These are phyloP conservation scores for Niebla homalea DNA, from an alignment of 495 filamentous ascomycete genomes.

Conservation along the genomic window DNA sequence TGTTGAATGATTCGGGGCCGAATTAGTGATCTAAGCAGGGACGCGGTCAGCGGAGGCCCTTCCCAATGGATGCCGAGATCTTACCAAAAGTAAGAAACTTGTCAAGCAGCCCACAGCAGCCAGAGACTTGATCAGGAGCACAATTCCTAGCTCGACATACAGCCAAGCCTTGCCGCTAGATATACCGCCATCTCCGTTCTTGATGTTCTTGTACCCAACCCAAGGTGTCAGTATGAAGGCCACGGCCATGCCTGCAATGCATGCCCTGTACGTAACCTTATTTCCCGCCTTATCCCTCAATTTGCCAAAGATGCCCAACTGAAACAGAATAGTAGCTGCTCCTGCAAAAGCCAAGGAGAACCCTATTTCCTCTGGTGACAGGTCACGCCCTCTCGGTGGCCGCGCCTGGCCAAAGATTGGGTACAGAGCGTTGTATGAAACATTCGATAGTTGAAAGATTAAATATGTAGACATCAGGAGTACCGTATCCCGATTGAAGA, in stretches of 20 bases:
- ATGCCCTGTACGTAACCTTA: slow-evolving; percentile 62
- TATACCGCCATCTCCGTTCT: slow-evolving; percentile 23
- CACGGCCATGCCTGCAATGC: slow-evolving; percentile 68
- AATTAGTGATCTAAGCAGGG: slow-evolving; percentile 68
- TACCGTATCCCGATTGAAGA: slow-evolving; percentile 68
- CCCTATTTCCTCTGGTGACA: slow-evolving; percentile 71
- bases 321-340: slow-evolving; percentile 72
- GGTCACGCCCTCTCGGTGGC: slow-evolving; percentile 59
- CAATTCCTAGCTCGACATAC: slow-evolving; percentile 62
- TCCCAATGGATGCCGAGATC: slow-evolving; percentile 15
- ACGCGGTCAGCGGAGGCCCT: slow-evolving; percentile 5
- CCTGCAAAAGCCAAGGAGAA: slow-evolving; percentile 78
- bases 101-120: slow-evolving; percentile 81
- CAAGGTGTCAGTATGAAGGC: slow-evolving; percentile 83
- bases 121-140: slow-evolving; percentile 77
- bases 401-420: slow-evolving; percentile 73
- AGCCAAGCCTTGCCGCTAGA: slow-evolving; percentile 45
- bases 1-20: slow-evolving; percentile 70
- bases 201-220: slow-evolving; percentile 59
- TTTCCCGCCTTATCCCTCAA: slow-evolving; percentile 77
- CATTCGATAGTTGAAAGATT: slow-evolving; percentile 79
- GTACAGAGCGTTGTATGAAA: slow-evolving; percentile 81
- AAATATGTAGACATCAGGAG: slow-evolving; percentile 69
- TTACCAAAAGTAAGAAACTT: slow-evolving; percentile 71
- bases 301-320: slow-evolving; percentile 67